These are phyloP conservation scores for Euryodendron excelsum DNA, from an alignment of 148 eudicot genomes.

Conservation along the genomic window DNA sequence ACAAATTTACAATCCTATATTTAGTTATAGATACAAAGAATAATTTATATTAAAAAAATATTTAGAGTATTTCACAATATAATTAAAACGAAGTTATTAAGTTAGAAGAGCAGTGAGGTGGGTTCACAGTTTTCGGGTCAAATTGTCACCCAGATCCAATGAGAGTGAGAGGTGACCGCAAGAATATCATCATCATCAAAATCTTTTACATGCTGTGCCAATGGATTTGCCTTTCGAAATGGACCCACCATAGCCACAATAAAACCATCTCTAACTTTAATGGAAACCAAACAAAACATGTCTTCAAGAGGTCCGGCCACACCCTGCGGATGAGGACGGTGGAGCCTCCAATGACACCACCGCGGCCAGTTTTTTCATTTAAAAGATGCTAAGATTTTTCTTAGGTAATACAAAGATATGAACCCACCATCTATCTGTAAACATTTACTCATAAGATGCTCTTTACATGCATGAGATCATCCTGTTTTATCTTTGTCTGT, in stretches of 20 bases:
- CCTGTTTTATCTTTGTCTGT: too few species aligned
- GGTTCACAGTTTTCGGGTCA: too few species aligned
- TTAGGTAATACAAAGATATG: background rate
- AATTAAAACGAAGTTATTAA: too few species aligned
- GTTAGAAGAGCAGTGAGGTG: too few species aligned
- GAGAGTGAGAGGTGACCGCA: background rate
- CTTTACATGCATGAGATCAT: background rate
- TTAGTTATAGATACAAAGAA: too few species aligned
- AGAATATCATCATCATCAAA: constrained; percentile 26
- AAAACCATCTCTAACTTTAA: constrained; percentile 9
- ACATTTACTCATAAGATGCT: background rate
- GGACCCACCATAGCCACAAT: constrained; percentile 16
- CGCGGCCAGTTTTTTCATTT: constrained; percentile 17
- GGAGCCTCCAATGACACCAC: constrained; percentile 22
- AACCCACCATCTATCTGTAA: background rate
- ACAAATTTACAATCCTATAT: too few species aligned
- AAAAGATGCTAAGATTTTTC: background rate
- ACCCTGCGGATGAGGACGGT: background rate
- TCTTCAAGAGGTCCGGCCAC: constrained; percentile 17
- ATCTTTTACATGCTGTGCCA: constrained; percentile 5
- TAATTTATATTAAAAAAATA: too few species aligned
- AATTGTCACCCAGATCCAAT: too few species aligned
- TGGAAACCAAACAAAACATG: background rate
- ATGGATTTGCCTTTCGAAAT: constrained; percentile 23
- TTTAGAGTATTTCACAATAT: too few species aligned